Evolutionary conservation across 768 basidiomycete genomes (phyloP), one percentile per base, ranked within the genome.

Genomic region (Suillus subluteus): DNA sequence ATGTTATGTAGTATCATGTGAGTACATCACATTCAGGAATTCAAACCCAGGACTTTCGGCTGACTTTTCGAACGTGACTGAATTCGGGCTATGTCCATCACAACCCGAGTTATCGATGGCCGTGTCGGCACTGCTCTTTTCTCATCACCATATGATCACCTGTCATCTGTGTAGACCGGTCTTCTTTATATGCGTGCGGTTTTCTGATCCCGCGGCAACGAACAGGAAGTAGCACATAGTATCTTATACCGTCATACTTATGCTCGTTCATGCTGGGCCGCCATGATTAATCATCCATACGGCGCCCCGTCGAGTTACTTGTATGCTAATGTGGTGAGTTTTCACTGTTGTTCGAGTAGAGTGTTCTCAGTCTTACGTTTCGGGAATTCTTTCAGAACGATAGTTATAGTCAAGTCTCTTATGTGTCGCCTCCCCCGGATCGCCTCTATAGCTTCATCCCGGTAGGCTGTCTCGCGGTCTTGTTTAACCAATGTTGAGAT

Each of bases 261-360:
- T 56, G 18, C 59, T 26, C 12, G 26, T 44, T 43, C 59, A 61
- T 61, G 59, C 59, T 61, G 59, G 59, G 41, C 11, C 41, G 6
- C 65, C 68, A 75, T 50, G 67, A 78, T 76, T 70, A 76, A 70
- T 64, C 75, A 76, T 67, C 75, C 75, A 18, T 76, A 76, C 43
- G 73, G 66, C 44, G 70, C 74, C 56, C 66, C 76, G 32, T 71
- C 76, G 18, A 72, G 68, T 55, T 78, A 72, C 41, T 52, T 76
- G 63, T 75, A 76, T 41, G 66, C 72, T 18, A 67, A 52, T 38
- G 69, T 68, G 67, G 76, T 73, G 48, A 55, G 76, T 11, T 41
- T 23, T 43, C 43, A 1, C n/a, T 3, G 21, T 5, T 37, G 8
- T 41, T 43, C 23, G 46, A 30, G 15, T 7, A 44, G 4, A 1